Percentiles rank a stretch among this genome's conserved stretches.
These are phyloP conservation scores for Begonia fuchsioides DNA, from an alignment of 306 rosid genomes.

Conservation along the genomic window DNA sequence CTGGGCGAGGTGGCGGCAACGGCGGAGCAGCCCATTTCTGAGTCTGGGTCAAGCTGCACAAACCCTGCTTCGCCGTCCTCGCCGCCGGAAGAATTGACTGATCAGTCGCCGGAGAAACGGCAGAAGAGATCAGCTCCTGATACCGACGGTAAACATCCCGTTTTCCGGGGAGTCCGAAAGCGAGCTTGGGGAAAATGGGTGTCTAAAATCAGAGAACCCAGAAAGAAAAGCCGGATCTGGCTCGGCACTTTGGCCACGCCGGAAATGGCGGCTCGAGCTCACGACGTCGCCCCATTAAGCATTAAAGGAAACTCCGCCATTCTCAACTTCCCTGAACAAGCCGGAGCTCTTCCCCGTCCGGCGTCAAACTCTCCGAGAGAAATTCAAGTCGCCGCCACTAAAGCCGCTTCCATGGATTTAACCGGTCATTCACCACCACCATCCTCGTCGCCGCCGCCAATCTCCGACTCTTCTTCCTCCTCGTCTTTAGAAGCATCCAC, in stretches of 20 bases:
- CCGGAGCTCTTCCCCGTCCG: slow-evolving; percentile 55
- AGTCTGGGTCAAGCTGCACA: background rate
- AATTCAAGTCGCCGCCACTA: slow-evolving; percentile 75
- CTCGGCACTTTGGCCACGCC: slow-evolving; percentile 82
- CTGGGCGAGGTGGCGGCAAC: background rate
- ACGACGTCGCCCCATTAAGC: slow-evolving; percentile 73
- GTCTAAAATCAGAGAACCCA: too few relatives aligned
- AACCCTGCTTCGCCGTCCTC: slow-evolving; percentile 1
- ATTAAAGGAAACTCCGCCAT: slow-evolving; percentile 76
- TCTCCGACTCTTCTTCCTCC: background rate
- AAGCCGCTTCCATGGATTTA: slow-evolving; percentile 65
- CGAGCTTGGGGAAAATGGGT: too few relatives aligned
- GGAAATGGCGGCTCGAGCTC: slow-evolving; percentile 99
- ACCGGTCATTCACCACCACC: slow-evolving; percentile 1
- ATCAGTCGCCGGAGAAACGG: slow-evolving; percentile 17
- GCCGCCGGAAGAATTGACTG: background rate
- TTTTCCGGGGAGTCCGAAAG: too few relatives aligned
- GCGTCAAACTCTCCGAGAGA: slow-evolving; percentile 61
- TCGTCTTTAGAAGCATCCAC: slow-evolving; percentile 14
- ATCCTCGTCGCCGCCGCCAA: background rate
- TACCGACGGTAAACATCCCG: slow-evolving; percentile 38
- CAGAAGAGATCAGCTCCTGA: slow-evolving; percentile 20
- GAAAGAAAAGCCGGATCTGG: too few relatives aligned
- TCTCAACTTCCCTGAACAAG: slow-evolving; percentile 83
- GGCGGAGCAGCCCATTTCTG: background rate